Base-by-base conservation (phyloP, 2,329 filamentous ascomycete species). In the Hypoxylon sp. region DNA sequence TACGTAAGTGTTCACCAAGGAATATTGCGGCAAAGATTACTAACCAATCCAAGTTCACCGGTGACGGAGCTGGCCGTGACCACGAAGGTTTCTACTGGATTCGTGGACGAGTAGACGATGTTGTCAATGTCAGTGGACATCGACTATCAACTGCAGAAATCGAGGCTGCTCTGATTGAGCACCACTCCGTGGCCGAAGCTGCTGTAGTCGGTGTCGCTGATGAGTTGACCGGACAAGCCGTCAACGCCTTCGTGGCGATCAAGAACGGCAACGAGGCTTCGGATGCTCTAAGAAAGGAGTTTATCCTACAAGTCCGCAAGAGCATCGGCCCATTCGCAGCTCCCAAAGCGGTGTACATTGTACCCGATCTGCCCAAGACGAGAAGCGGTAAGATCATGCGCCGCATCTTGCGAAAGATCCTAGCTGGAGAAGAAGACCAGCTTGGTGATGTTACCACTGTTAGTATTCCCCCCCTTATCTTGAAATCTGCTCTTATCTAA, bases 21-120 rank as follows among this genome's bases (percentile, higher is more conserved):
- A 44, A 46, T 31, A n/a, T 25, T 5, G n/a, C 42, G 7, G 20
- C 27, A 8, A 51, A 48, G 22, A 53, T 55, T 64, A 54, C 66
- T 78, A 64, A 72, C 72, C 58, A 49, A 66, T 71, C 57, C 37
- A 62, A 93, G 91, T 97, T 96, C 84, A 96, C 93, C 14, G 93
- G 93, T 65, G 96, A 99, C 79, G 96, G 96, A 79, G 96, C 96
- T 62, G 96, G 93, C 67, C 93, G 96, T 79, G 96, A 99, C 80
- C 92, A 97, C 82, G 96, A 99, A 77, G 96, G 96, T 64, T 99
- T 98, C 86, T 99, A 98, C 89, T 99, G 96, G 96, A 99, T 99
- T 80, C 93, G 96, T 70, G 96, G 96, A 73, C 94, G 96, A 81
- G 96, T 99, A 59, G 96, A 99, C 79, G 96, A 99, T 77, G 96